These are phyloP conservation scores for Prunus salicina DNA, from an alignment of 306 rosid genomes.

Conservation along the genomic window DNA sequence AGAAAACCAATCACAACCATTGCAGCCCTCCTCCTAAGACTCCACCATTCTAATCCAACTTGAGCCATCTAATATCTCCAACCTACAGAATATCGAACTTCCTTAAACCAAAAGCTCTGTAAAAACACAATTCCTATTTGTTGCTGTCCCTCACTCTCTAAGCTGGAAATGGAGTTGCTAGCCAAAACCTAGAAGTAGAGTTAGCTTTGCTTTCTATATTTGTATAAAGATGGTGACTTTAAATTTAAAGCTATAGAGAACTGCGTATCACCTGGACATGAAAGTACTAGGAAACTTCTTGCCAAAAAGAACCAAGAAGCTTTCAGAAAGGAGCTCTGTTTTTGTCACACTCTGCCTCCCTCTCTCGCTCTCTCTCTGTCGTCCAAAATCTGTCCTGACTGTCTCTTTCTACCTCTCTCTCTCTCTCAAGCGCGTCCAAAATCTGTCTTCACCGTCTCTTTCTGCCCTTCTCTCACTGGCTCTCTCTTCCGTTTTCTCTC, in stretches of 20 bases:
- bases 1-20: constrained; percentile 24
- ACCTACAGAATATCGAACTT: background rate
- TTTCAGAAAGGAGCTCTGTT: background rate
- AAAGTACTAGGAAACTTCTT: constrained; percentile 4
- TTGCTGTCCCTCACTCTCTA: background rate
- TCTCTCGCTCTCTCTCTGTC: background rate
- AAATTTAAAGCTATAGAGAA: too few species aligned
- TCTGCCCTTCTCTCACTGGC: background rate
- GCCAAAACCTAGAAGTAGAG: too few species aligned
- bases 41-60: constrained; percentile 26
- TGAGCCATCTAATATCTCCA: constrained; percentile 11
- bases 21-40: constrained; percentile 32
- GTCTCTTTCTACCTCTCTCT: background rate
- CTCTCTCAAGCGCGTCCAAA: background rate
- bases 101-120: background rate
- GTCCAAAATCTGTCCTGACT: background rate
- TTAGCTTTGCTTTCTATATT: too few species aligned
- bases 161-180: too few species aligned
- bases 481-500: background rate
- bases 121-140: background rate
- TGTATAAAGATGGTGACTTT: too few species aligned
- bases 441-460: background rate
- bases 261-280: background rate
- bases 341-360: background rate
- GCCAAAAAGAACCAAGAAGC: background rate